A percentile compares a stretch with the other conserved stretches of the same genome.
phyloP scores from a whole-genome alignment of 768 basidiomycete species.

The Infundibulicybe gibba region DNA sequence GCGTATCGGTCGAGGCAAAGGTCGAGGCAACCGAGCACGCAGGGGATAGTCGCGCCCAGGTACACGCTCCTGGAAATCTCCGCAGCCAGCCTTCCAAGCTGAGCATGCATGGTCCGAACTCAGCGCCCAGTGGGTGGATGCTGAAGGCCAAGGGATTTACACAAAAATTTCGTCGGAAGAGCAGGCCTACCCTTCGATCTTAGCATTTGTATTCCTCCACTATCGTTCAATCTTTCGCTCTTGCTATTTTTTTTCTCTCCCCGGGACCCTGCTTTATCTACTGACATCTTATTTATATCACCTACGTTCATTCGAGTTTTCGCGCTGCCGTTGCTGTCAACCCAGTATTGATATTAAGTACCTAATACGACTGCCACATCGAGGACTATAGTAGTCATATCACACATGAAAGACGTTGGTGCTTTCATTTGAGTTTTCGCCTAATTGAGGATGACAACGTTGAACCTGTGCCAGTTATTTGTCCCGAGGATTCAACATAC shows the following conservation, averaged over 20 bases:
- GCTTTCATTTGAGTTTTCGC: neutral
- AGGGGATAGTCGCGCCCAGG: constrained; percentile 23
- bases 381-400: too few relatives aligned
- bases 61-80: constrained; percentile 26
- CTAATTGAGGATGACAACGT: neutral
- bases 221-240: too few relatives aligned
- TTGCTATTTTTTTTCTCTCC: too few relatives aligned
- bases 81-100: constrained; percentile 32
- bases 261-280: too few relatives aligned
- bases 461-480: neutral
- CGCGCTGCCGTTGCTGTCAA: neutral
- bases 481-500: neutral
- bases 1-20: constrained; percentile 46
- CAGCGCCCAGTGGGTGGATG: constrained; percentile 21
- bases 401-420: too few relatives aligned
- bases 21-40: constrained; percentile 23
- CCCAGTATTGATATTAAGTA: too few relatives aligned
- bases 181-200: constrained; percentile 14
- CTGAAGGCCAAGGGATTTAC: constrained; percentile 36
- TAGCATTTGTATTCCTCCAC: constrained; percentile 8
- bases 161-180: constrained; percentile 40
- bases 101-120: constrained; percentile 19
- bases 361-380: too few relatives aligned
- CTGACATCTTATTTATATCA: too few relatives aligned
- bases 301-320: neutral